Evolutionary conservation across 495 filamentous ascomycete genomes (phyloP).

Genomic region (Astrothelium subdiscretum): DNA sequence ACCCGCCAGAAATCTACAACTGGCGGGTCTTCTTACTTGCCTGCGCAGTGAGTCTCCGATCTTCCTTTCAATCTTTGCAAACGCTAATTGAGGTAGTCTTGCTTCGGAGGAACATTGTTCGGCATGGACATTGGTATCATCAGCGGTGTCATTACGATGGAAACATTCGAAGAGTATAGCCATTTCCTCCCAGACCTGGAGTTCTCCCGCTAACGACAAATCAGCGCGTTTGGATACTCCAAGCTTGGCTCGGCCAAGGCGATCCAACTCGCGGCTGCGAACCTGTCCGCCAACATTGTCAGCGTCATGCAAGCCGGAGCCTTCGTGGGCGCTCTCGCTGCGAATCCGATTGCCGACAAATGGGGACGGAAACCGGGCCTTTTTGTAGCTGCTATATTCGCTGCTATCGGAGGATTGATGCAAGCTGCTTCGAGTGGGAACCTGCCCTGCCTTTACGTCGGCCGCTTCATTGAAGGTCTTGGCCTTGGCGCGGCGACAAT

Average conservation of each 20-base stretch:
- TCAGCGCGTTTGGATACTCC: not conserved
- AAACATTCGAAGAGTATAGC: constrained; percentile 34
- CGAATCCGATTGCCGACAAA: constrained; percentile 17
- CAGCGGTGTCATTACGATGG: constrained; percentile 48
- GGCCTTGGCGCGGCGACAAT: constrained; percentile 50
- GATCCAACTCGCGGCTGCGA: constrained; percentile 20
- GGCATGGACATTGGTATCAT: constrained; percentile 56
- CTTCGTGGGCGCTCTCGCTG: constrained; percentile 49
- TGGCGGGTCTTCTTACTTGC: constrained; percentile 63
- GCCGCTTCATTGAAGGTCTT: constrained; percentile 49
- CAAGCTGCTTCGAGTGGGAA: constrained; percentile 22
- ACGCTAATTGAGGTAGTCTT: constrained; percentile 35
- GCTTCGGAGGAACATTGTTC: constrained; percentile 68
- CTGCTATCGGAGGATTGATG: constrained; percentile 25
- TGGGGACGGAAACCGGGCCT: constrained; percentile 14
- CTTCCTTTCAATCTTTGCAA: not conserved
- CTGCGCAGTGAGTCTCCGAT: not conserved
- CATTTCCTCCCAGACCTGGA: constrained; percentile 5
- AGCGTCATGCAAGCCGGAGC: constrained; percentile 55
- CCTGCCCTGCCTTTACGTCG: constrained; percentile 28
- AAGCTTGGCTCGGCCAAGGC: constrained; percentile 25
- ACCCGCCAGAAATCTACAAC: constrained; percentile 67
- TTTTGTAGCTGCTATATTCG: constrained; percentile 27
- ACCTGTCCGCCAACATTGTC: constrained; percentile 42
- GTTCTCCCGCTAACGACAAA: constrained; percentile 21